Conservation (phyloP, 2,329 filamentous ascomycete species). For the Phaeosphaeriaceae sp. region DNA sequence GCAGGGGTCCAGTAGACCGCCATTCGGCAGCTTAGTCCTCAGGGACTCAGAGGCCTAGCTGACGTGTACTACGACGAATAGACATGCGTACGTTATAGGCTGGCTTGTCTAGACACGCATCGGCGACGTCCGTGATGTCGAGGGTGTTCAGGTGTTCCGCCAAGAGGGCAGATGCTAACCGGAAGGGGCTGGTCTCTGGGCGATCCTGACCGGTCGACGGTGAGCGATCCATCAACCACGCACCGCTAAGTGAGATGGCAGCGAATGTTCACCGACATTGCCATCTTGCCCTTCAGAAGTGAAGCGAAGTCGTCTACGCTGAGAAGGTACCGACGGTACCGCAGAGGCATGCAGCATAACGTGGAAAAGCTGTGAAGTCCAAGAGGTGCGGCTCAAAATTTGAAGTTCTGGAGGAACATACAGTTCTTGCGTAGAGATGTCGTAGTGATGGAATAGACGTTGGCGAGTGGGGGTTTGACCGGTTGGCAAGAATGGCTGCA, state of each 20-base stretch:
- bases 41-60: not conserved
- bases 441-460: not conserved
- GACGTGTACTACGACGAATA: not conserved
- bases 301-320: not conserved
- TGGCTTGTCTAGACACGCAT: not conserved
- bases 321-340: not conserved
- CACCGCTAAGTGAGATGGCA: not conserved
- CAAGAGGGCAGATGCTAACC: not conserved
- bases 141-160: not conserved
- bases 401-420: conserved; percentile 4
- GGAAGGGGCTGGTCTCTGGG: not conserved
- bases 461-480: conserved; percentile 3
- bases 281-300: not conserved
- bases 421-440: not conserved
- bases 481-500: not conserved
- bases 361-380: not conserved
- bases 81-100: not conserved
- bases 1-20: not conserved
- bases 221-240: not conserved
- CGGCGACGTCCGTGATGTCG: not conserved
- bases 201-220: not conserved
- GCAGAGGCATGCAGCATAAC: conserved; percentile 1
- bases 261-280: not conserved
- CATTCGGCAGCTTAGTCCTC: not conserved
- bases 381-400: not conserved